These are phyloP conservation scores for Aspergillus sp. DNA, from an alignment of 2,329 filamentous ascomycete species.

Conservation along the genomic window DNA sequence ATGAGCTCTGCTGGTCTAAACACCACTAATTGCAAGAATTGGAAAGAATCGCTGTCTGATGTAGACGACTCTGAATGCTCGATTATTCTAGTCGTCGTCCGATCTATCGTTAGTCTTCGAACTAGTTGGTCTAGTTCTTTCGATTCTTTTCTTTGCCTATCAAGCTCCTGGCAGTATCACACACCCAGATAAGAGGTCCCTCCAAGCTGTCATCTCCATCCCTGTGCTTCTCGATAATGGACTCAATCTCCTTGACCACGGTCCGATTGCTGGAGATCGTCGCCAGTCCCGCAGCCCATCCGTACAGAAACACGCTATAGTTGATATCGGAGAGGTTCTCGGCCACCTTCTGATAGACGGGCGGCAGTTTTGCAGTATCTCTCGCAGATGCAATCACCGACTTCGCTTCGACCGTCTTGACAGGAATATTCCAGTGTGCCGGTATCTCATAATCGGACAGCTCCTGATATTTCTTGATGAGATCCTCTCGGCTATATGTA, in stretches of 20 bases:
- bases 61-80: not conserved
- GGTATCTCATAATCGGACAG: conserved; percentile 59
- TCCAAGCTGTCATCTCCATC: conserved; percentile 50
- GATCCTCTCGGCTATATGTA: conserved; percentile 32
- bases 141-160: conserved; percentile 65
- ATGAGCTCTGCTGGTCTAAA: not conserved
- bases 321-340: conserved; percentile 62
- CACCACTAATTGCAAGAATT: not conserved
- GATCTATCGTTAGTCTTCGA: conserved; percentile 1
- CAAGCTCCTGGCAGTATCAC: conserved; percentile 65
- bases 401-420: conserved; percentile 56
- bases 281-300: conserved; percentile 64
- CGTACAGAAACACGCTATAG: conserved; percentile 69
- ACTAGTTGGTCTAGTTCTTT: conserved; percentile 25
- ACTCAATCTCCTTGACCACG: conserved; percentile 66
- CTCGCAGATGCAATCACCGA: conserved; percentile 38
- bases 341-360: conserved; percentile 46
- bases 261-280: conserved; percentile 72
- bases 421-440: conserved; percentile 59
- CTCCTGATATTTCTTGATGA: conserved; percentile 42
- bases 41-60: not conserved
- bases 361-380: conserved; percentile 46
- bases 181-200: conserved; percentile 66
- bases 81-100: not conserved
- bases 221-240: conserved; percentile 56